Evolutionary conservation across 768 basidiomycete genomes (phyloP), one percentile per base, ranked within the genome.

Genomic region (Pulveroboletus ravenelii): DNA sequence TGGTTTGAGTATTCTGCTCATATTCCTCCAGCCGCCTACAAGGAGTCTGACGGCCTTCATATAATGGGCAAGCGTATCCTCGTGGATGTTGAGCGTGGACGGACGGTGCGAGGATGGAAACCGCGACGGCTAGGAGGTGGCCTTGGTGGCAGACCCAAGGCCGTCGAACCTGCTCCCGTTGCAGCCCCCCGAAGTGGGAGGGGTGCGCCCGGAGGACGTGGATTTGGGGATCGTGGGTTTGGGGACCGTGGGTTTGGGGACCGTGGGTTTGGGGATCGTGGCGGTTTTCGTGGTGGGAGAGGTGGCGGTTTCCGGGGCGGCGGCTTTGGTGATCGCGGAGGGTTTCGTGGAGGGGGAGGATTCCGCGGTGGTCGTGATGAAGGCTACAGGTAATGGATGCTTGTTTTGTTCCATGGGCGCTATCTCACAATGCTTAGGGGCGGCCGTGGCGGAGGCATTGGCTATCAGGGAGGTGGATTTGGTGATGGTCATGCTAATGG

Each of bases 21-120:
- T 41, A 47, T 57, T 49, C 50, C 37, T 41, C 51, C 57, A 89
- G 87, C 87, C 56, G 96, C 95, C 13, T 99, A 98, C 79, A 98
- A 98, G 72, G 96, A 98, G 68, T 97, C 94, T 17, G 95, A 98
- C 62, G 91, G 93, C 20, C 79, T 99, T 39, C 89, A 93, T 55
- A 92, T 99, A 58, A 89, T 93, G 78, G 91, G 92, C 62, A 96
- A 96, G 69, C 81, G 89, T 60, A 94, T 98, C 57, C 78, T 98
- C 32, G 95, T 99, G 45, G 96, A 99, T 65, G 96, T 99, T 55
- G 96, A 99, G 70, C 87, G 96, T 32, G 96, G 96, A 17, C 83
- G 96, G 43, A 99, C 96, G 10, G 96, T 99, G 25, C 84, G 95
- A 52, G 96, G 94, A 3, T 99, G 96, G 96, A 97, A 96, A 66